Base-by-base conservation (phyloP, 164 flowering plant species). In the Piper betle region DNA sequence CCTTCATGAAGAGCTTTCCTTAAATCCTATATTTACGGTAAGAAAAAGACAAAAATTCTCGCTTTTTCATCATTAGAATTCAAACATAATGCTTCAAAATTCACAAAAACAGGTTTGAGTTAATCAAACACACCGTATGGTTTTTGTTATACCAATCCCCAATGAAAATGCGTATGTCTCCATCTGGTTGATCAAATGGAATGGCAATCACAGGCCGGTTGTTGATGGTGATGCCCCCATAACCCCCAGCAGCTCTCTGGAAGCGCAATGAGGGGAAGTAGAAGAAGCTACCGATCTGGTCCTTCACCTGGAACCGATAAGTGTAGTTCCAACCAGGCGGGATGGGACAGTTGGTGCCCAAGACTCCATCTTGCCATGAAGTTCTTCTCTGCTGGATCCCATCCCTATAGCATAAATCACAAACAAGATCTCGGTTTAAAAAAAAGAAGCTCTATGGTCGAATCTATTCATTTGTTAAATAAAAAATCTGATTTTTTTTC, bases 281-380 rank as follows among this genome's bases (percentile, higher is more conserved):
- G 70, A 74, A 91, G 80, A 80, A 94, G 72, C 99, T 94, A 57
- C 99, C 99, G 64, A 94, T 78, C 69, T 94, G 99, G 72, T 94
- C 99, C 82, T 94, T 94, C 8, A 94, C 96, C 66, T 94, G 99
- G 70, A 94, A 94, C 53, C 81, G 72, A 69, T 91, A 90, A 63
- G 99, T 91, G 87, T 91, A 94, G 62, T 90, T 91, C 96, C 96
- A 91, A 72, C 72, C 77, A 13, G 78, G 60, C 38, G 93, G 99
- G 64, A 94, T 94, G 4, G 99, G 99, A 60, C 99, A 94, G 63
- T 82, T 94, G 0, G 99, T 93, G 15, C 99, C 99, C 19, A 69
- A 78, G 63, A 94, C 82, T 25, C 99, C 99, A 77, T 90, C 99
- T 79, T 94, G 96, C 99, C 99, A 94, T 3, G 92, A 84, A 69